Conservation (phyloP, 2,329 filamentous ascomycete species). For the Xylaria polymorpha region DNA sequence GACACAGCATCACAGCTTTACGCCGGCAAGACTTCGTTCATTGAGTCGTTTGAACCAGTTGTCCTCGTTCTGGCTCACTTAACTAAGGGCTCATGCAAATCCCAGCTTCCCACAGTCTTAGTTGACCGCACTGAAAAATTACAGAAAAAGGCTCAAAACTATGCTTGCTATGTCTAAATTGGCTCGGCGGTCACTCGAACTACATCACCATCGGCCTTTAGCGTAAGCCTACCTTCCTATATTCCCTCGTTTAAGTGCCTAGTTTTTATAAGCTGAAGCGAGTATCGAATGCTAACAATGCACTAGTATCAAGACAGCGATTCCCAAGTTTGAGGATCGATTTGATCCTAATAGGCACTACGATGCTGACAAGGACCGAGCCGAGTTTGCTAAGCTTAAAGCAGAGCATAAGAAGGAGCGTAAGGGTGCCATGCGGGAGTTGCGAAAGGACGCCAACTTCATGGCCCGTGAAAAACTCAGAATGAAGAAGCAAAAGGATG, state of each 20-base stretch:
- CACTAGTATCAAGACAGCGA: constrained; percentile 57
- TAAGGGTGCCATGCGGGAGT: constrained; percentile 93
- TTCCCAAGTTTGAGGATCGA: constrained; percentile 95
- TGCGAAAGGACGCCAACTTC: constrained; percentile 95
- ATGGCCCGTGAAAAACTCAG: constrained; percentile 89
- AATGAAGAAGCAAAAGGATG: constrained; percentile 93
- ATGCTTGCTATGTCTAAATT: constrained; percentile 72
- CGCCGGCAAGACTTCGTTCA: constrained; percentile 77
- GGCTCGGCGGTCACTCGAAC: constrained; percentile 79
- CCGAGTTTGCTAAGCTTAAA: constrained; percentile 84
- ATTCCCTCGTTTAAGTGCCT: constrained; percentile 49
- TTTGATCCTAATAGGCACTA: constrained; percentile 98
- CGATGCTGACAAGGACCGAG: constrained; percentile 91
- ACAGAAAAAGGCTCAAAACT: constrained; percentile 59
- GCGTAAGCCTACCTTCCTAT: constrained; percentile 70
- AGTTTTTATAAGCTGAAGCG: too few species aligned
- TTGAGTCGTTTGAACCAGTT: constrained; percentile 79
- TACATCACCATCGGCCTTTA: constrained; percentile 89
- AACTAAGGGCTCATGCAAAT: constrained; percentile 61
- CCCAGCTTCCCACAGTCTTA: constrained; percentile 61
- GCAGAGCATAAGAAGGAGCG: constrained; percentile 93
- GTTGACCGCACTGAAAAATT: constrained; percentile 57
- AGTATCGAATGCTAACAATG: constrained; percentile 17
- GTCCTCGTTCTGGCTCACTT: constrained; percentile 71
- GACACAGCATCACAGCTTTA: constrained; percentile 77